A percentile compares a stretch with the other conserved stretches of the same genome.
These are phyloP conservation scores for Neofusicoccum umdonicola DNA, from an alignment of 2,329 filamentous ascomycete genomes.

Conservation along the genomic window DNA sequence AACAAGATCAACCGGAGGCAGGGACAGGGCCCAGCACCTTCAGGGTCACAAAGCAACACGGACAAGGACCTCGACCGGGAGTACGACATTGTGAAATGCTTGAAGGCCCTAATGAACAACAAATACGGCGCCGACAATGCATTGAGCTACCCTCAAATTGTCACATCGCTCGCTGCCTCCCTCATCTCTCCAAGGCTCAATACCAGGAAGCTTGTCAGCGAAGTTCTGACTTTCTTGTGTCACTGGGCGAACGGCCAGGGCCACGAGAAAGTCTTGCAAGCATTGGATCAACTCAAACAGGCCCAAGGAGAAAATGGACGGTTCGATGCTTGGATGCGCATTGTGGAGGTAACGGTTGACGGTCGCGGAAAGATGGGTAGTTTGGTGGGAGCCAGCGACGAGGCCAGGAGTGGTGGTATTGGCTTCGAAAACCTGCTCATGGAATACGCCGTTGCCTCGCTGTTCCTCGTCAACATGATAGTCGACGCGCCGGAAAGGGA, in stretches of 20 bases:
- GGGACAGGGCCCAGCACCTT: slow-evolving; percentile 66
- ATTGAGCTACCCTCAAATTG: slow-evolving; percentile 81
- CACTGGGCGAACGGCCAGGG: slow-evolving; percentile 89
- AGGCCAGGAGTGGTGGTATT: slow-evolving; percentile 91
- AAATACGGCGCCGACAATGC: slow-evolving; percentile 98
- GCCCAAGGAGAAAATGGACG: slow-evolving; percentile 88
- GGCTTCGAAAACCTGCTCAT: slow-evolving; percentile 98
- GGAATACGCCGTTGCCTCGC: slow-evolving; percentile 95
- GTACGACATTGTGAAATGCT: slow-evolving; percentile 96
- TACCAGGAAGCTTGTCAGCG: slow-evolving; percentile 90
- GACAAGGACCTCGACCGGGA: slow-evolving; percentile 86
- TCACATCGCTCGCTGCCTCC: slow-evolving; percentile 81
- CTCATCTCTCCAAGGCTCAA: slow-evolving; percentile 85
- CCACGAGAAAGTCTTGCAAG: slow-evolving; percentile 89
- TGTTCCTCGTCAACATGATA: slow-evolving; percentile 95
- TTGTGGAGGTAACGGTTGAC: slow-evolving; percentile 95
- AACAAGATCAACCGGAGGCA: slow-evolving; percentile 90
- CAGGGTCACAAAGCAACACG: slow-evolving; percentile 47
- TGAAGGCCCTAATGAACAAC: slow-evolving; percentile 98
- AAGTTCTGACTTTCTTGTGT: slow-evolving; percentile 93
- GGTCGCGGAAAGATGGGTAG: slow-evolving; percentile 98
- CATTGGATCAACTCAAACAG: slow-evolving; percentile 85
- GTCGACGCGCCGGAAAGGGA: slow-evolving; percentile 88
- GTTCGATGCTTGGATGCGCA: slow-evolving; percentile 98
- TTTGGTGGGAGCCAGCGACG: slow-evolving; percentile 92